These are phyloP conservation scores for Agastache rugosa DNA, from an alignment of 257 asterid species.

Conservation along the genomic window DNA sequence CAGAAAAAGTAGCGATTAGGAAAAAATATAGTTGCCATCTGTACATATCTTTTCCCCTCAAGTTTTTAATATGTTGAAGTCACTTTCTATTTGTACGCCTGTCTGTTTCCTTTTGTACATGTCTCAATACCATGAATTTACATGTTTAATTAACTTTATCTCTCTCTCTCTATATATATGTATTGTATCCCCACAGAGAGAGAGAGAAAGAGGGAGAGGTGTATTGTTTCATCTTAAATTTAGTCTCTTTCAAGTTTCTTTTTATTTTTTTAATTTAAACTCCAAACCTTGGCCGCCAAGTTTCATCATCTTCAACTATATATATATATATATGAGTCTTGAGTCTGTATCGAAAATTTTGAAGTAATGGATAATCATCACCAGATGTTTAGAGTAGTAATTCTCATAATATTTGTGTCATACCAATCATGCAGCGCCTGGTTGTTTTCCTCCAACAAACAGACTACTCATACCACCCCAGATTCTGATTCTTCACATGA, in stretches of 20 bases:
- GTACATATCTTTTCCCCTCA: not conserved
- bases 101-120: conserved; percentile 17
- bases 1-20: no score
- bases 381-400: not conserved
- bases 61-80: not conserved
- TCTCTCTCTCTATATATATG: no score
- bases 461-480: not conserved
- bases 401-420: conserved; percentile 28
- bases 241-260: no score
- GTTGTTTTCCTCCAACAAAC: conserved; percentile 32
- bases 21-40: not conserved
- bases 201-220: not conserved
- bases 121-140: not conserved
- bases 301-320: not conserved
- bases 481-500: no score
- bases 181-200: no score
- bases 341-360: no score
- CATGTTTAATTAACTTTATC: not conserved
- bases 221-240: not conserved
- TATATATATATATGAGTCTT: no score
- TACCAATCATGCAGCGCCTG: conserved; percentile 43
- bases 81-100: not conserved
- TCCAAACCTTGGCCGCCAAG: conserved; percentile 33
- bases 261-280: not conserved
- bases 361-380: not conserved